These are phyloP conservation scores for Helicocarpus griseus DNA, from an alignment of 2,329 filamentous ascomycete species.

Conservation along the genomic window DNA sequence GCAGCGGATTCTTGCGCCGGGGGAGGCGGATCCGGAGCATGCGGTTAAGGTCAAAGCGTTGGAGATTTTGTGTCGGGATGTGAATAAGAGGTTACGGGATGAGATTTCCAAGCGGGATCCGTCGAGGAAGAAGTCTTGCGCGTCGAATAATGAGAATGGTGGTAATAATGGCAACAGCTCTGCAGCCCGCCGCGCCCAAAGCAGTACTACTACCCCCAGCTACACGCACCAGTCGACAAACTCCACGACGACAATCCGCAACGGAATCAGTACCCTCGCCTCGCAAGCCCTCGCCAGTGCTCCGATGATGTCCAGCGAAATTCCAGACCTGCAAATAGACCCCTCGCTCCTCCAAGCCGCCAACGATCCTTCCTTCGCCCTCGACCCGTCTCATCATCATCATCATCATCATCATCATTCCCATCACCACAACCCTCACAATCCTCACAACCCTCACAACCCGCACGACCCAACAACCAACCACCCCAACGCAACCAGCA, in stretches of 20 bases:
- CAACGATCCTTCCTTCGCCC: slow-evolving; percentile 37
- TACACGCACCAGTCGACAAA: not conserved
- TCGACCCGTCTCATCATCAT: slow-evolving; percentile 2
- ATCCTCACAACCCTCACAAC: not conserved
- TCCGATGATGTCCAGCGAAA: slow-evolving; percentile 28
- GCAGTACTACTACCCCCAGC: not conserved
- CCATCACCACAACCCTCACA: not conserved
- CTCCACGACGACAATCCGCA: slow-evolving; percentile 15
- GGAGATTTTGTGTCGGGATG: slow-evolving; percentile 63
- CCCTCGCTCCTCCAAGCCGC: slow-evolving; percentile 52
- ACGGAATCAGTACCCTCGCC: slow-evolving; percentile 34
- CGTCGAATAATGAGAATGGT: slow-evolving; percentile 13
- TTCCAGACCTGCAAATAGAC: slow-evolving; percentile 52
- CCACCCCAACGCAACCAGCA: no score
- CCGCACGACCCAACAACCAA: no score
- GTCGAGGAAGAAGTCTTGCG: slow-evolving; percentile 30
- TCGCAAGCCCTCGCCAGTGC: slow-evolving; percentile 36
- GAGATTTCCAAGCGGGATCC: slow-evolving; percentile 51
- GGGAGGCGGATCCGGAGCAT: slow-evolving; percentile 44
- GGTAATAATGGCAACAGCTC: no score
- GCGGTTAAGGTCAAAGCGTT: slow-evolving; percentile 53
- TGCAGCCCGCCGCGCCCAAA: slow-evolving; percentile 5
- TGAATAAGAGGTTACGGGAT: slow-evolving; percentile 66
- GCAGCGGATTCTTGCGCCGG: slow-evolving; percentile 43
- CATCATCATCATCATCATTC: slow-evolving; percentile 16